phyloP scores from a whole-genome alignment of 1,284 basidiomycete genomes.

The Prillingera fragicola region DNA sequence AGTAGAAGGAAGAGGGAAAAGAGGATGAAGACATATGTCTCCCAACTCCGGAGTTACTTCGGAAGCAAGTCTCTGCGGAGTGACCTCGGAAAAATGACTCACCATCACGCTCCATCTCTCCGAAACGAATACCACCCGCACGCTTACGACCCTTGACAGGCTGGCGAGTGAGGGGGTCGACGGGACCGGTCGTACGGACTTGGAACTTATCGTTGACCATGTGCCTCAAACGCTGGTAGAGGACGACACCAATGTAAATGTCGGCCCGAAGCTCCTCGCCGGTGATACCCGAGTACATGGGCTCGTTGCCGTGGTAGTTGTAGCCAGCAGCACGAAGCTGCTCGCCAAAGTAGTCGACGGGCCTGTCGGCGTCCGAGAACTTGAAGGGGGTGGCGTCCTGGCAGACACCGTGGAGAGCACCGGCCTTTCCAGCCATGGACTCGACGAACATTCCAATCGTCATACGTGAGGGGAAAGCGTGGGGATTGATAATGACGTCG shows the following conservation, averaged over 20 bases:
- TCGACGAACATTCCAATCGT: conserved; percentile 99
- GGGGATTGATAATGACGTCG: conserved; percentile 99
- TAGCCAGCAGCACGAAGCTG: conserved; percentile 91
- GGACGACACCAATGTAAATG: conserved; percentile 97
- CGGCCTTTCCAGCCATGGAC: conserved; percentile 97
- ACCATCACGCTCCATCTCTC: conserved; percentile 99
- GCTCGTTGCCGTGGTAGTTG: conserved; percentile 98
- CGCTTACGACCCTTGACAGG: conserved; percentile 99
- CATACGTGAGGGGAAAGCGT: conserved; percentile 99
- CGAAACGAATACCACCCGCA: conserved; percentile 97
- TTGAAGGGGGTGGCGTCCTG: conserved; percentile 98
- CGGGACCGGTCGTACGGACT: conserved; percentile 94
- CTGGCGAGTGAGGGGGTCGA: conserved; percentile 91
- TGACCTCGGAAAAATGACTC: too few relatives aligned
- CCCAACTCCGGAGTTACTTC: too few relatives aligned
- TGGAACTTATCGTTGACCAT: conserved; percentile 99
- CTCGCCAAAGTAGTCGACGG: conserved; percentile 94
- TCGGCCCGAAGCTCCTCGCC: conserved; percentile 97
- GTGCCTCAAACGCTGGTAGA: conserved; percentile 97
- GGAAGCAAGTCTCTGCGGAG: too few relatives aligned
- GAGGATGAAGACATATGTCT: too few relatives aligned
- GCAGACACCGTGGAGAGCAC: conserved; percentile 94
- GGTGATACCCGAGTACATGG: conserved; percentile 99
- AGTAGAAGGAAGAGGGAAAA: too few relatives aligned
- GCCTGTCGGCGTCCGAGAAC: conserved; percentile 95